Base-by-base conservation (phyloP, 1,284 basidiomycete genomes). In the Erythrobasidium hasegawianum region DNA sequence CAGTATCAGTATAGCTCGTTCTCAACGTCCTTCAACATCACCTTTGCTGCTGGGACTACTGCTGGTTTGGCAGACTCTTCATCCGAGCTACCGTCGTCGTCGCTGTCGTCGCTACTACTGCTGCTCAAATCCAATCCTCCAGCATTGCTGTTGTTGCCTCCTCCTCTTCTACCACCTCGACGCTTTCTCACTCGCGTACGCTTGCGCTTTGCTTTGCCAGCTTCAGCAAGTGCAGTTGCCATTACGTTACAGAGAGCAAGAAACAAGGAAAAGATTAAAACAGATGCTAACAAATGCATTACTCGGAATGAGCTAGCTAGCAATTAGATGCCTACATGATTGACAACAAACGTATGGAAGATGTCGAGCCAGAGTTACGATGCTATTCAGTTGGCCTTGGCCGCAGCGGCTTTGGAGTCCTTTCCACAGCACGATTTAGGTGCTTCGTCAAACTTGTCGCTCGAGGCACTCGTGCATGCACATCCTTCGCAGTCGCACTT, bases 381-480 rank as follows among this genome's bases (percentile, higher is more conserved):
- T n/a, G n/a, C n/a, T n/a, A 33, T 33, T 33, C 11, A 33, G 11
- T 4, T 11, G 11, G 33, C 33, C 33, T 33, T 33, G 33, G 33
- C 33, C 4, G 33, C 33, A 33, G 33, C 33, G 4, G 33, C 33
- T 33, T 33, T 33, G 33, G 33, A 33, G 33, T 33, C 33, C 33
- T 33, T 33, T 33, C 33, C 61, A 64, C 61, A 64, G 61, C 61
- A 64, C 41, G 49, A 54, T 26, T 56, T 57, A 13, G 61, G 61
- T 18, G 61, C 61, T 47, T 55, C 26, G 20, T 64, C 61, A 1
- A 64, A 40, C 39, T 56, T 50, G n/a, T 56, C 49, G 26, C 47
- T 43, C 9, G 26, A 40, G 16, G 61, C 54, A 20, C 56, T 56
- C 11, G 61, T 56, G 41, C 53, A 64, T 41, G 49, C 56, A 24